Evolutionary conservation across 208 protist genomes (phyloP).

Genomic region (Hexamita inflata): DNA sequence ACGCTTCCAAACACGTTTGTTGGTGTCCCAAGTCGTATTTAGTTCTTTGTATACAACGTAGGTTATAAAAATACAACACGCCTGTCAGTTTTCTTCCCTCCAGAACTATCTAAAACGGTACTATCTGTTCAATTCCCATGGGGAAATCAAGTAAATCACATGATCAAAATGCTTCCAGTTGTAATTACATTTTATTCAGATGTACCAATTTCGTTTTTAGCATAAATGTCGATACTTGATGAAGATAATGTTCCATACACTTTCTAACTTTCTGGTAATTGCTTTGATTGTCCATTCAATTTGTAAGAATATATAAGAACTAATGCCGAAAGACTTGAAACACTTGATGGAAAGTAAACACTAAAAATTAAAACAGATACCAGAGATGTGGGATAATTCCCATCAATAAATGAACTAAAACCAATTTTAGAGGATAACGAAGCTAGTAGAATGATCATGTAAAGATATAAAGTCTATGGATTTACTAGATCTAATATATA

Average conservation of each 20-base stretch:
- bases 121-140: not conserved
- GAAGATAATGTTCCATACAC: not conserved
- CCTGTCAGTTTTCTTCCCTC: not conserved
- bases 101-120: conserved; percentile 19
- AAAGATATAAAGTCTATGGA: too few species aligned
- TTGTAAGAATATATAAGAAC: conserved; percentile 4
- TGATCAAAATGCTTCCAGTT: conserved; percentile 13
- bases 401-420: too few species aligned
- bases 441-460: too few species aligned
- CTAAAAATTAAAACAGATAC: too few species aligned
- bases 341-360: too few species aligned
- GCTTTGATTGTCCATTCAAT: not conserved
- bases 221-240: not conserved
- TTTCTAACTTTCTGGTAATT: not conserved
- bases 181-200: not conserved
- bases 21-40: not conserved
- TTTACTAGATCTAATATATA: too few species aligned
- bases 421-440: too few species aligned
- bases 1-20: conserved; percentile 13
- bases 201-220: not conserved
- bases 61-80: conserved; percentile 4
- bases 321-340: not conserved
- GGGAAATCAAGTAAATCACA: conserved; percentile 21
- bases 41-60: conserved; percentile 11
- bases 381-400: too few species aligned